Percentiles rank a stretch among this genome's conserved stretches.
These are phyloP conservation scores for Xanthoconium purpureum DNA, from an alignment of 768 basidiomycete genomes.

Conservation along the genomic window DNA sequence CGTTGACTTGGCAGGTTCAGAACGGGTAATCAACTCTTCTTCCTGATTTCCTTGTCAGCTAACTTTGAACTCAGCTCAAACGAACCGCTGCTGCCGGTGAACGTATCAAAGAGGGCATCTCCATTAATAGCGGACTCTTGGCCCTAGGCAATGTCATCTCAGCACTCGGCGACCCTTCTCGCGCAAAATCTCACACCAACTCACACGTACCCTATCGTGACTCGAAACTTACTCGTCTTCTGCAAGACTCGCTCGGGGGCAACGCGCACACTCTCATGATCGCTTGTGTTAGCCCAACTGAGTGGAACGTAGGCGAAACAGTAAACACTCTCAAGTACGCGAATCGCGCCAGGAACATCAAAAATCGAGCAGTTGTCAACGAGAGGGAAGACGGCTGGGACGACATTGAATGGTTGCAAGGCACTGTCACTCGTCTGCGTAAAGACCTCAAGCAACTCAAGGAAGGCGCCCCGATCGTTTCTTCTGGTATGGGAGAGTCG, in stretches of 20 bases:
- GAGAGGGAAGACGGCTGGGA: constrained; percentile 99
- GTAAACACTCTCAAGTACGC: constrained; percentile 96
- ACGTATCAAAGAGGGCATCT: constrained; percentile 97
- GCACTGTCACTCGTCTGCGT: constrained; percentile 76
- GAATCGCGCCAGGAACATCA: constrained; percentile 95
- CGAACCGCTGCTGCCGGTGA: constrained; percentile 95
- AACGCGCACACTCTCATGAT: constrained; percentile 99
- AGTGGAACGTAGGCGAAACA: constrained; percentile 93
- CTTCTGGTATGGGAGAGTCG: constrained; percentile 27
- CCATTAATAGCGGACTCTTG: constrained; percentile 94
- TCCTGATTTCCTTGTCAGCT: constrained; percentile 10
- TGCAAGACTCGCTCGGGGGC: constrained; percentile 87
- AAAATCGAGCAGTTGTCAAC: constrained; percentile 88
- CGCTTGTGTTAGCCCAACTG: constrained; percentile 93
- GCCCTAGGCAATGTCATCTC: constrained; percentile 99
- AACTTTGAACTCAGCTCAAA: constrained; percentile 62
- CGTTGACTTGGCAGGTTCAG: constrained; percentile 95
- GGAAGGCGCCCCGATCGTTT: constrained; percentile 47
- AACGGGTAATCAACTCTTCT: constrained; percentile 56
- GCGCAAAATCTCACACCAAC: constrained; percentile 77
- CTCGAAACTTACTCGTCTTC: constrained; percentile 86
- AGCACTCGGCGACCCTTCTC: constrained; percentile 89
- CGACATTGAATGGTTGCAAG: constrained; percentile 94
- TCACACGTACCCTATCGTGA: constrained; percentile 97
- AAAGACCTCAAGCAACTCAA: constrained; percentile 84